Base-by-base conservation (phyloP, 164 flowering plant genomes). In the Cinnamomum micranthum region DNA sequence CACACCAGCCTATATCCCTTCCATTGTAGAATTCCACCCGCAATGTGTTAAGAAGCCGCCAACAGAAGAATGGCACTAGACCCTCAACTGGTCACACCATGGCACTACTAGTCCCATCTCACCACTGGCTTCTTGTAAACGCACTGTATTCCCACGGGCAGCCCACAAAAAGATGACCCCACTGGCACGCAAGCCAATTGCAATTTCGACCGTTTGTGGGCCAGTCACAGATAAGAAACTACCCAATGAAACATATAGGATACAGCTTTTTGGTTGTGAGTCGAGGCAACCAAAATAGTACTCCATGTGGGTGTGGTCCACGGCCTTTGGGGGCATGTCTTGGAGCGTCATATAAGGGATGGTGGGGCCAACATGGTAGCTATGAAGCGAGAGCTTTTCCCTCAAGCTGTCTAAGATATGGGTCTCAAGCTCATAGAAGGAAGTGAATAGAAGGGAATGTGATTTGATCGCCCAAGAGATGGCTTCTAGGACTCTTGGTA, bases 31-130 rank as follows among this genome's bases (percentile, higher is more conserved):
- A 75, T 90, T 88, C 91, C 88, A 89, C 22, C 91, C 92, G 50
- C 97, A 90, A 65, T 89, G 92, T 0, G 91, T 73, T 86, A 86
- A 85, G 66, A 92, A 92, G 6, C 92, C 95, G 0, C 89, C 94
- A 0, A 89, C 77, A 4, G 93, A 79, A 68, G 84, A 69, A 75
- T 92, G 93, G 35, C 78, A 80, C 58, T 90, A 64, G 14, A 92
- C 93, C 74, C 68, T 82, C 77, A 89, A 60, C 69, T 92, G 97
- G 76, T 86, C 88, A 75, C 94, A 90, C 97, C 97, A 89, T 0
- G 85, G 81, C 69, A 92, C 88, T 35, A 88, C 81, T 50, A 84
- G 1, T 3, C 92, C 89, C 78, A 0, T 82, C 2, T 76, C 86
- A 35, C 79, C 28, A 1, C 28, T 27, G 2, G 2, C 2, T 27